Base-by-base conservation (phyloP, 202 grass and related monocot species). In the Hordeum pubiflorum region DNA sequence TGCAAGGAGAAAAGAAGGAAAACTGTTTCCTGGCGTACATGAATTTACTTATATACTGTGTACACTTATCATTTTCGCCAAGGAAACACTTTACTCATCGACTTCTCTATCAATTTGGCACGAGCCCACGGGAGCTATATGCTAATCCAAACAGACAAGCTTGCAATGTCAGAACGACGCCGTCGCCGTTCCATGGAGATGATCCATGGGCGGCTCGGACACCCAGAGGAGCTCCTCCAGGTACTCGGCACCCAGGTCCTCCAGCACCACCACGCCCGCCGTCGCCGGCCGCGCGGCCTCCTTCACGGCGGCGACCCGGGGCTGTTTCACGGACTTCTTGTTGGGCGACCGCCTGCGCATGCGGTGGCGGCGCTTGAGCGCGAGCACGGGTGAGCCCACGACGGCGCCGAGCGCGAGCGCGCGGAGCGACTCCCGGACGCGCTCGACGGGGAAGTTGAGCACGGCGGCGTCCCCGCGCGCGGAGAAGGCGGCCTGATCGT, bases 401-500 rank as follows among this genome's bases (percentile, higher is more conserved):
- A 34, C 60, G 15, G 73, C 69, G 32, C 50, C 36, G 84, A 81
- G 80, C 27, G 83, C 31, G 9, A 91, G 59, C 18, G 61, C 50
- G 24, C 55, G 77, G 36, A 91, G 76, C 8, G 88, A 91, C 76
- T 87, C 81, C 63, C 72, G 68, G 65, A 91, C 88, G 22, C 70
- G 32, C 15, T 91, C 88, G 50, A 87, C 55, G 3, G 55, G 55
- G 55, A 58, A 58, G 55, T 58, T 58, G 55, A 58, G 55, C n/a
- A 58, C 55, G 3, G 55, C 55, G 17, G 80, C 75, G 70, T 40
- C 59, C 1, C 88, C 84, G 4, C 84, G 80, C 31, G 81, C 81
- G 10, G 88, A 91, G 27, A 91, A 69, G 20, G 88, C 84, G 7
- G 88, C 88, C 63, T 91, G 88, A 54, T 91, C 88, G 67, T 91